Percentiles rank a stretch among this genome's conserved stretches.
Conservation (phyloP, 2,329 filamentous ascomycete genomes). For the Cytospora mali region DNA sequence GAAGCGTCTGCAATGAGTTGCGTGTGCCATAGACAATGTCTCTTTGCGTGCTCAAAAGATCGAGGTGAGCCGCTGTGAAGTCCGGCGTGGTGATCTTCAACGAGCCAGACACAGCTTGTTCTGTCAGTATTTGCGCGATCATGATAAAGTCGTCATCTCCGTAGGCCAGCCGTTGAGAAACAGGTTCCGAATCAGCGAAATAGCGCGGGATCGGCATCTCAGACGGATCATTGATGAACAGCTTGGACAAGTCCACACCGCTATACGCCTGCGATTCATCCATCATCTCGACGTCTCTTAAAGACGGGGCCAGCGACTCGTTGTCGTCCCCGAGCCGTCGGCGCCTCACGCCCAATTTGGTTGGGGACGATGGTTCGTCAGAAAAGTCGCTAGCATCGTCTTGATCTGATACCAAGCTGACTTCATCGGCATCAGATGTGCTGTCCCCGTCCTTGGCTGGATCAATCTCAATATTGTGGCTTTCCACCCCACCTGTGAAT, state of each 20-base stretch:
- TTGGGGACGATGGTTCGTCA: slow-evolving; percentile 52
- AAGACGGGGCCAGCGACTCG: slow-evolving; percentile 54
- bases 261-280: slow-evolving; percentile 52
- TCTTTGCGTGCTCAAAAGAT: slow-evolving; percentile 36
- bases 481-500: slow-evolving; percentile 40
- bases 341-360: slow-evolving; percentile 51
- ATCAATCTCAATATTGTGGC: slow-evolving; percentile 42
- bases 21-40: slow-evolving; percentile 48
- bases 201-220: slow-evolving; percentile 57
- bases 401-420: slow-evolving; percentile 57
- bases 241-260: slow-evolving; percentile 51
- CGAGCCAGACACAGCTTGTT: slow-evolving; percentile 63
- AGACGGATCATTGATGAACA: slow-evolving; percentile 50
- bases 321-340: slow-evolving; percentile 54
- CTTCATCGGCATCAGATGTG: slow-evolving; percentile 50
- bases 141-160: slow-evolving; percentile 65
- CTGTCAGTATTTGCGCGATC: slow-evolving; percentile 70
- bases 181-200: slow-evolving; percentile 62
- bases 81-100: slow-evolving; percentile 40
- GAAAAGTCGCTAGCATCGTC: slow-evolving; percentile 56
- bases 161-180: slow-evolving; percentile 47
- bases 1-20: slow-evolving; percentile 52
- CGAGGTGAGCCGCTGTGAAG: background rate
- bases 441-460: slow-evolving; percentile 44
- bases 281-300: slow-evolving; percentile 50